phyloP scores from a whole-genome alignment of 257 asterid genomes.

The Mitragyna speciosa region DNA sequence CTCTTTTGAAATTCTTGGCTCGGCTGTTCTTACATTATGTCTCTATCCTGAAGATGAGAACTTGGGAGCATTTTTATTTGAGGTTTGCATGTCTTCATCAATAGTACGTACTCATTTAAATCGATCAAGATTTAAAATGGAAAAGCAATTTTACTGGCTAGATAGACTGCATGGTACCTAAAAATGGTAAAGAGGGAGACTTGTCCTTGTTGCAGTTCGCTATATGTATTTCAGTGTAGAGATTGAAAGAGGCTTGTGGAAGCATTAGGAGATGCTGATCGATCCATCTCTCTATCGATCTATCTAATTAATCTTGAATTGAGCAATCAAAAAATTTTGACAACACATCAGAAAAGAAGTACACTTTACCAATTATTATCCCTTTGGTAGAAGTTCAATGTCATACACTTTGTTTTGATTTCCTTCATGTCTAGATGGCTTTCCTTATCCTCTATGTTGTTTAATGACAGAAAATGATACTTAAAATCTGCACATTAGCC shows the following conservation, averaged over 20 bases:
- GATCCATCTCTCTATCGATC: neutral
- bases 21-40: neutral
- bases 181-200: slow-evolving; percentile 2
- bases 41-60: neutral
- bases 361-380: slow-evolving; percentile 8
- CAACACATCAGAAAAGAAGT: slow-evolving; percentile 7
- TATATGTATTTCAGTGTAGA: neutral
- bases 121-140: neutral
- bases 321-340: slow-evolving; percentile 5
- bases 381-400: slow-evolving; percentile 14
- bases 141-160: neutral
- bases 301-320: neutral
- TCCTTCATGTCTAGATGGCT: neutral
- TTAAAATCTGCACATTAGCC: neutral
- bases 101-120: neutral
- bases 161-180: neutral
- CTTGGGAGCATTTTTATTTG: neutral
- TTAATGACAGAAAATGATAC: neutral
- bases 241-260: slow-evolving; percentile 9
- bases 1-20: neutral
- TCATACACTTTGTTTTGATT: neutral
- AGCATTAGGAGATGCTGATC: neutral
- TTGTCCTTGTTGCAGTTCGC: slow-evolving; percentile 19
- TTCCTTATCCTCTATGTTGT: neutral
- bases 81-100: slow-evolving; percentile 6